Evolutionary conservation across 306 rosid genomes (phyloP).

Genomic region (Vigna hirtella): DNA sequence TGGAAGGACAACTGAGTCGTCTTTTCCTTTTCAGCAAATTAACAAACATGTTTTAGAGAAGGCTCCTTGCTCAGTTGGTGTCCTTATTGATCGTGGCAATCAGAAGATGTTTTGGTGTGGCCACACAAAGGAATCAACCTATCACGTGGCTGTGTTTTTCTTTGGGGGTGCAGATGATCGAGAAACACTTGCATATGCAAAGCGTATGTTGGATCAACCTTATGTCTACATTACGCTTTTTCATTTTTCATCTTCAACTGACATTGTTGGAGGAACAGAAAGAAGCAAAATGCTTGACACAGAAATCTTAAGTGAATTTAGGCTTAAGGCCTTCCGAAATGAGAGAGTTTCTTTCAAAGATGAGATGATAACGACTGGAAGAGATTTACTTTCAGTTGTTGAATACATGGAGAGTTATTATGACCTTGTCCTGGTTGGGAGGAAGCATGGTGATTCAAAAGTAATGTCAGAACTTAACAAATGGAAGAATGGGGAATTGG

Average conservation of each 20-base stretch:
- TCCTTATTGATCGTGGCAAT: slow-evolving; percentile 66
- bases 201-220: slow-evolving; percentile 59
- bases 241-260: slow-evolving; percentile 51
- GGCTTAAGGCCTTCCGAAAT: slow-evolving; percentile 60
- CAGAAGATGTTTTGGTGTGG: slow-evolving; percentile 45
- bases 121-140: slow-evolving; percentile 21
- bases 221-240: slow-evolving; percentile 56
- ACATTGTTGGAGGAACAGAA: slow-evolving; percentile 57
- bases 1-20: slow-evolving; percentile 49
- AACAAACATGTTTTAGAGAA: slow-evolving; percentile 71
- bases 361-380: slow-evolving; percentile 37
- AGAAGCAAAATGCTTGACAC: slow-evolving; percentile 67
- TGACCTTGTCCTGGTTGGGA: slow-evolving; percentile 73
- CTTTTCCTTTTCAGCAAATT: slow-evolving; percentile 51
- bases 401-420: slow-evolving; percentile 50
- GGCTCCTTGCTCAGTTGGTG: slow-evolving; percentile 85
- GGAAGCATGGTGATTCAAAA: slow-evolving; percentile 60
- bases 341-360: slow-evolving; percentile 59
- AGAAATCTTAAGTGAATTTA: slow-evolving; percentile 57
- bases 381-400: slow-evolving; percentile 48
- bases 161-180: slow-evolving; percentile 81
- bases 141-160: slow-evolving; percentile 61
- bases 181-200: slow-evolving; percentile 66
- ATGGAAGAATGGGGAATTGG: slow-evolving; percentile 62
- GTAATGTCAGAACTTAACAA: slow-evolving; percentile 56